Evolutionary conservation across 83 land plant species (phyloP), one percentile per base, ranked within the genome.

Genomic region (Thuja plicata): DNA sequence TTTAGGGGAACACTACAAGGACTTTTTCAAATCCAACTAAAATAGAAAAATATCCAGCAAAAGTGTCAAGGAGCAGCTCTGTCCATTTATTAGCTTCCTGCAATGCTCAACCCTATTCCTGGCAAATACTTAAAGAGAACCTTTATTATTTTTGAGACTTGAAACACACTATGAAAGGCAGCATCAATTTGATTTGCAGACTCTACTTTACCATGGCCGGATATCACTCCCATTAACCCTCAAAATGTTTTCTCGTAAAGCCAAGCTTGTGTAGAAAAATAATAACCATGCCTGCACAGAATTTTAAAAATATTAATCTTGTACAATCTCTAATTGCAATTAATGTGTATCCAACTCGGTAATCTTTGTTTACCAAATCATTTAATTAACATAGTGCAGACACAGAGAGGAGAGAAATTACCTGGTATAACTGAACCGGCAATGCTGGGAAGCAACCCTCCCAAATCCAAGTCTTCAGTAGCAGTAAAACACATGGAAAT

Each of bases 141-240:
- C 30, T n/a, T 3, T 34, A 82, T 24, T 27, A 45, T 27, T 10
- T 38, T 45, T 82, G 52, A 80, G 45, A 82, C 85, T 45, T 82
- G 45, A 83, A 27, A 83, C 24, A 48, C 54, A 83, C n/a, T 83
- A 30, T 24, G 30, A 41, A 83, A 7, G 32, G 16, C 6, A 46
- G 21, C 55, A n/a, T n/a, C 52, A 46, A 55, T 8, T n/a, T 83
- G 24, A 52, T 57, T 86, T 57, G 43, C 8, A 57, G 71, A 86
- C 11, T 46, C 34, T 86, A 55, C 60, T 86, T 88, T 94, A 98
- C 99, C 99, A 98, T 87, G 99, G 98, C 50, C 99, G 99, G 79
- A 98, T 98, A 77, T 98, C 99, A 92, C 99, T 98, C 91, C 99
- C 99, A 93, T 98, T 98, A 27, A 93, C 96, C 92, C 97, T 94